phyloP scores from a whole-genome alignment of 306 rosid genomes.

The Nissolia schottii region DNA sequence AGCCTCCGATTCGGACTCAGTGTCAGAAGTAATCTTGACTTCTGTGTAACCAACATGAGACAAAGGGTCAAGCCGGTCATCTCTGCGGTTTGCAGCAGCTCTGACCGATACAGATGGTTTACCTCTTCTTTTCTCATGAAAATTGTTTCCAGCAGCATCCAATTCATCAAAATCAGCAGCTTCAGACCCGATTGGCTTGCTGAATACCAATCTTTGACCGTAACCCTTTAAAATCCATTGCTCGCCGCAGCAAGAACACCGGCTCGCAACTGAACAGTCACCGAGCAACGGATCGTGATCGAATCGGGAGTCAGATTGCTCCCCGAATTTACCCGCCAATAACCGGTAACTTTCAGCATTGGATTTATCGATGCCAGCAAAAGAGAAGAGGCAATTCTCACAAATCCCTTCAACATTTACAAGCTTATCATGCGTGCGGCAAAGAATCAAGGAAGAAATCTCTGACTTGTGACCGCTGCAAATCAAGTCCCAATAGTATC shows the following conservation, averaged over 20 bases:
- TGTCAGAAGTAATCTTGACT: constrained; percentile 71
- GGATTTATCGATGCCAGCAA: constrained; percentile 50
- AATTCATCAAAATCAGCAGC: constrained; percentile 46
- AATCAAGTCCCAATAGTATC: constrained; percentile 63
- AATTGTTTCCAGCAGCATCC: constrained; percentile 24
- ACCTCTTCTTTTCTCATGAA: constrained; percentile 24
- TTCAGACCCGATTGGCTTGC: constrained; percentile 31
- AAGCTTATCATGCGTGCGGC: constrained; percentile 67
- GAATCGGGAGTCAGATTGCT: constrained; percentile 34
- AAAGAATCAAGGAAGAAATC: constrained; percentile 68
- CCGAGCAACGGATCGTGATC: constrained; percentile 51
- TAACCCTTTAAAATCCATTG: constrained; percentile 27
- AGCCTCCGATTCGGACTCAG: constrained; percentile 75
- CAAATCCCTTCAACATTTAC: constrained; percentile 76
- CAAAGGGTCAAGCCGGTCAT: constrained; percentile 45
- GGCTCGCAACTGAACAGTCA: constrained; percentile 18
- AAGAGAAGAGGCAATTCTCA: constrained; percentile 69
- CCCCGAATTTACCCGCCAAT: constrained; percentile 59
- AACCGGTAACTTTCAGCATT: constrained; percentile 54
- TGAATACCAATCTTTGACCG: constrained; percentile 36
- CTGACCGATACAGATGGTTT: constrained; percentile 32
- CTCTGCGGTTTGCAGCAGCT: constrained; percentile 28
- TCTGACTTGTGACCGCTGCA: constrained; percentile 69
- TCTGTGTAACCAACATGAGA: constrained; percentile 70
- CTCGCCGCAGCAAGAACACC: constrained; percentile 70